Conservation (phyloP, 2,329 filamentous ascomycete species). For the Colletotrichum abscissum region DNA sequence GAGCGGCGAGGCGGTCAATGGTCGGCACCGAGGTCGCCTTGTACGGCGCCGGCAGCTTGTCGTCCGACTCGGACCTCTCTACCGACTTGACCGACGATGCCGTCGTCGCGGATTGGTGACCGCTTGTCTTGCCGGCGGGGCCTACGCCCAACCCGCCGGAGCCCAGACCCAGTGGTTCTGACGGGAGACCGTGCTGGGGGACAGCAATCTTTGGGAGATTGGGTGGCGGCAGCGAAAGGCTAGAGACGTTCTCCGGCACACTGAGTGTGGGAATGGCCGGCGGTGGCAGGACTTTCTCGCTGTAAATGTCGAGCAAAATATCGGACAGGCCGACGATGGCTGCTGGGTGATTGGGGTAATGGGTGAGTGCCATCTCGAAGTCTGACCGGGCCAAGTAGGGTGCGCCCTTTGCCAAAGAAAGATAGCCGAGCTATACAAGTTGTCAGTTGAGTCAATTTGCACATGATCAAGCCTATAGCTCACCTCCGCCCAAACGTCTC, state of each 20-base stretch:
- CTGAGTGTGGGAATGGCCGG: constrained; percentile 61
- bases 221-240: constrained; percentile 13
- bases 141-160: constrained; percentile 9
- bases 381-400: constrained; percentile 78
- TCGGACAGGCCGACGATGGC: constrained; percentile 87
- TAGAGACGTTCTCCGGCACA: constrained; percentile 43
- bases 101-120: constrained; percentile 22
- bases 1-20: constrained; percentile 85
- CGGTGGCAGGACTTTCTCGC: constrained; percentile 71
- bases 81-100: constrained; percentile 30
- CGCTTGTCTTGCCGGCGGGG: constrained; percentile 33
- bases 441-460: constrained; percentile 41
- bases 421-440: constrained; percentile 69
- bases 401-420: constrained; percentile 70
- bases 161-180: constrained; percentile 60
- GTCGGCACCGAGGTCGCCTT: constrained; percentile 73
- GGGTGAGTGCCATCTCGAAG: constrained; percentile 85
- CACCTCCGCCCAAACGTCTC: constrained; percentile 85
- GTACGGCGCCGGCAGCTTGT: constrained; percentile 62
- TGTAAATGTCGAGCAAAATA: constrained; percentile 88
- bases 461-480: constrained; percentile 44
- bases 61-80: constrained; percentile 43
- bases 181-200: constrained; percentile 48
- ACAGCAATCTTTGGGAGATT: constrained; percentile 18
- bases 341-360: constrained; percentile 81